Conservation (phyloP, 2,329 filamentous ascomycete genomes). For the Ilyonectria robusta region DNA sequence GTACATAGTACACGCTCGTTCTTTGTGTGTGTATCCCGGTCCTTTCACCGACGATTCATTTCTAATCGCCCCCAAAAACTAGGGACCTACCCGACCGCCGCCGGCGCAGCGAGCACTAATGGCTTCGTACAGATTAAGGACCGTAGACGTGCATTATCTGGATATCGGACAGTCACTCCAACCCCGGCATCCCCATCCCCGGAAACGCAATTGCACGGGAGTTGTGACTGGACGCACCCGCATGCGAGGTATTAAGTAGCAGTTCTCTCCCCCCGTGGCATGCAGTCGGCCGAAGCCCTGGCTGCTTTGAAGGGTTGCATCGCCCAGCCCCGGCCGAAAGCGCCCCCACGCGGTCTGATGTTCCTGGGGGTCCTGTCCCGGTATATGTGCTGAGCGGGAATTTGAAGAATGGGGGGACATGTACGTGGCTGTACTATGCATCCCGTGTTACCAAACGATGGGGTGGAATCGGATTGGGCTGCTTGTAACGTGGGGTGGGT, state of each 20-base stretch:
- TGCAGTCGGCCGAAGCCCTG: background rate
- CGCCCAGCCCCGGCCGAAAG: background rate
- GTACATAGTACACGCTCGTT: background rate
- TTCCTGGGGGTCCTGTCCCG: background rate
- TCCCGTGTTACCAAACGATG: background rate
- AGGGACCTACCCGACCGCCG: background rate
- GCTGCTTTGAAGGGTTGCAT: background rate
- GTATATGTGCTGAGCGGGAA: background rate
- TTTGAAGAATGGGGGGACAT: background rate
- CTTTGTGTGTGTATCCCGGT: background rate
- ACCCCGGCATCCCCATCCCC: background rate
- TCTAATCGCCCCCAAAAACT: background rate
- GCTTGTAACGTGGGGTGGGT: no score
- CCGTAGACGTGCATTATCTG: background rate
- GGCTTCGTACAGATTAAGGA: background rate
- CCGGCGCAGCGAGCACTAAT: background rate
- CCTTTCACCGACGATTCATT: background rate
- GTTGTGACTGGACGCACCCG: background rate
- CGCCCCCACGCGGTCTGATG: background rate
- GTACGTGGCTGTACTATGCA: background rate
- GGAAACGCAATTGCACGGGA: background rate
- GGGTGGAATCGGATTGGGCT: no score
- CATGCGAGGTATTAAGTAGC: background rate
- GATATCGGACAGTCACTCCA: background rate
- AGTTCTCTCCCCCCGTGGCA: background rate